Evolutionary conservation across 495 filamentous ascomycete species (phyloP), one percentile per base, ranked within the genome.

Genomic region (Penicillium angulare): DNA sequence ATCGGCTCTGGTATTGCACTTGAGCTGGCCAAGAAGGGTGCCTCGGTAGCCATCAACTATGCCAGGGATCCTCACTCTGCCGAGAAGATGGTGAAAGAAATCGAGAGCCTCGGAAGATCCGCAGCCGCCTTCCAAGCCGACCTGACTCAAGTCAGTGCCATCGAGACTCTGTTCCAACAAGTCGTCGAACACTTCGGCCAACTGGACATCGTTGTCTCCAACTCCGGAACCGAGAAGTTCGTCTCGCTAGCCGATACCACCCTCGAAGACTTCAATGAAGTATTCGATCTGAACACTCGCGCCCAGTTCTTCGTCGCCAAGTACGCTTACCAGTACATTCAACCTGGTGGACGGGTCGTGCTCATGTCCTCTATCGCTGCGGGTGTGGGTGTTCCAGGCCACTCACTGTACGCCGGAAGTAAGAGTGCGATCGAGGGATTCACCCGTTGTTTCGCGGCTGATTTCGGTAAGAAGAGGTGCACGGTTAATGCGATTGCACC

Each of bases 251-350:
- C 82, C 52, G 86, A 92, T 47, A 79, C 90, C 17, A 90, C 86
- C 5, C 78, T 85, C 57, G 85, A 84, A 49, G 84, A 86, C 59
- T 90, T 84, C 73, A 86, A 92, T 67, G 74, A 79, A 39, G 83
- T 92, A 43, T 89, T 92, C 65, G 78, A 79, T 63, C 70, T 91
- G 48, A 92, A 92, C 70, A 82, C 83, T 4, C 77, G 86, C 6
- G 88, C 82, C 0, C 88, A 92, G 69, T 91, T 90, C 77, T 90
- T 91, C 71, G 88, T 92, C 48, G 87, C 85, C 27, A 86, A 88
- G 70, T 79, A 87, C 23, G 88, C 85, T 45, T 83, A 82, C 71
- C 83, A 86, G 67, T 65, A 89, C 65, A 75, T 89, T 32, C 52
- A 82, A 66, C 67, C 76, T 5, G 80, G 84, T 46, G 88, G 88